phyloP scores from a whole-genome alignment of 2,329 filamentous ascomycete genomes.

The Ophiocordyceps unilateralis region DNA sequence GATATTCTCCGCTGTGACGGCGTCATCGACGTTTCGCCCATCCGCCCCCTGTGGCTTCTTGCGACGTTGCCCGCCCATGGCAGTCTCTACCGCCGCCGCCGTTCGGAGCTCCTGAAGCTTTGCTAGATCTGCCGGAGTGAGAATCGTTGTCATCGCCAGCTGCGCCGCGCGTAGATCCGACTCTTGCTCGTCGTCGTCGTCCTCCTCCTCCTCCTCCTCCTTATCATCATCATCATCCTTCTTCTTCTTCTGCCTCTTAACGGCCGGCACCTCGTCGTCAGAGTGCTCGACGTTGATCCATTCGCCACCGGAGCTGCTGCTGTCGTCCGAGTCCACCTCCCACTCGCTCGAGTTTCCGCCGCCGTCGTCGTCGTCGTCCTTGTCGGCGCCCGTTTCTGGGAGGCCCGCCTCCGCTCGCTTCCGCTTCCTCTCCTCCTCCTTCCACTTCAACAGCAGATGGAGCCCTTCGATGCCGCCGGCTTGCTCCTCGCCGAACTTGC shows the following conservation, averaged over 20 bases:
- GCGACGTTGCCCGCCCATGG: slow-evolving; percentile 24
- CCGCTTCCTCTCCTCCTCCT: slow-evolving; percentile 69
- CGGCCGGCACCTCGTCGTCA: slow-evolving; percentile 55
- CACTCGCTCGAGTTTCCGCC: slow-evolving; percentile 38
- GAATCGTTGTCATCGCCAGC: slow-evolving; percentile 80
- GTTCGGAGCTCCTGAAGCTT: slow-evolving; percentile 81
- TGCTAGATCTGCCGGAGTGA: slow-evolving; percentile 89
- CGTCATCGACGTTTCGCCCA: slow-evolving; percentile 63
- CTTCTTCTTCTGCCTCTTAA: slow-evolving; percentile 22
- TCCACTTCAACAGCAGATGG: slow-evolving; percentile 82
- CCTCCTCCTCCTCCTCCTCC: slow-evolving; percentile 26
- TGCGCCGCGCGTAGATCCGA: slow-evolving; percentile 41
- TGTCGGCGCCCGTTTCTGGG: slow-evolving; percentile 41
- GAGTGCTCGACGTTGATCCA: slow-evolving; percentile 88
- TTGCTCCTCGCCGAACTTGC: slow-evolving; percentile 69
- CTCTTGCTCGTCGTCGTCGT: slow-evolving; percentile 23
- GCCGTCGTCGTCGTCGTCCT: slow-evolving; percentile 43
- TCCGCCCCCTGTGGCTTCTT: slow-evolving; percentile 29
- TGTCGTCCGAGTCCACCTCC: slow-evolving; percentile 43
- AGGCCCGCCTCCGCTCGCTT: slow-evolving; percentile 54
- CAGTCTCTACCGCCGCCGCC: slow-evolving; percentile 52
- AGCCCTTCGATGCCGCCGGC: slow-evolving; percentile 76
- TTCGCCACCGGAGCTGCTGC: slow-evolving; percentile 61
- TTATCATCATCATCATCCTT: slow-evolving; percentile 15
- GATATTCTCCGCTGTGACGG: slow-evolving; percentile 79